Conservation (phyloP, 192 early-diverging fungal species). For the Mortierella claussenii region DNA sequence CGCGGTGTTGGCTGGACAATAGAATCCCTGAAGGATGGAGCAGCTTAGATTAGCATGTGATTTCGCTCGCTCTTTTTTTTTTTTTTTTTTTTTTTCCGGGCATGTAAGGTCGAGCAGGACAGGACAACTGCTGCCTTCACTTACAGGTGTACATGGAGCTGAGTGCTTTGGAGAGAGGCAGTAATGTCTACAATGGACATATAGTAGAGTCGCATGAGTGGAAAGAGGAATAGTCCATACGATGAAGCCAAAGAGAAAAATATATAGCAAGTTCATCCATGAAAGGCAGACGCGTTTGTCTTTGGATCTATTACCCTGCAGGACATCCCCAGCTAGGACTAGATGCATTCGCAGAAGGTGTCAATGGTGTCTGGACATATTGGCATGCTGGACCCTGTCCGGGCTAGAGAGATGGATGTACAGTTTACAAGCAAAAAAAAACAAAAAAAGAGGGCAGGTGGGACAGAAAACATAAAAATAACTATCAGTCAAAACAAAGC, state of each 20-base stretch:
- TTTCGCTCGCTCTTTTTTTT: no score
- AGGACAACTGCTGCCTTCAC: no score
- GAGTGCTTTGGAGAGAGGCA: constrained; percentile 46
- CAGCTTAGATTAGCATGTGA: no score
- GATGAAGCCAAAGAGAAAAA: background rate
- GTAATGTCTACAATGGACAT: constrained; percentile 32
- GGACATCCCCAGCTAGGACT: constrained; percentile 41
- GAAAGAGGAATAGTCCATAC: background rate
- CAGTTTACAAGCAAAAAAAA: no score
- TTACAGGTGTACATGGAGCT: constrained; percentile 38
- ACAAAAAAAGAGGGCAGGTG: background rate
- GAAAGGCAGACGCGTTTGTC: no score
- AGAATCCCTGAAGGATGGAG: constrained; percentile 66
- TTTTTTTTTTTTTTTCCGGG: background rate
- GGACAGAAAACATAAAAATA: no score
- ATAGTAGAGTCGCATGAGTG: no score
- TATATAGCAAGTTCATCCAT: no score
- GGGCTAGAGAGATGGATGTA: constrained; percentile 18
- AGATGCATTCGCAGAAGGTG: constrained; percentile 4
- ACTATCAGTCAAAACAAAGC: no score
- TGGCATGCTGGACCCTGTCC: constrained; percentile 32
- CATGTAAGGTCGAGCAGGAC: background rate
- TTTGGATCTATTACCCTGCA: constrained; percentile 48
- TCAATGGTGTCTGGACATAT: constrained; percentile 40
- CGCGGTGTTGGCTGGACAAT: constrained; percentile 60